Conservation (phyloP, 106 monocot genomes). For the Cymbidium sinense region DNA sequence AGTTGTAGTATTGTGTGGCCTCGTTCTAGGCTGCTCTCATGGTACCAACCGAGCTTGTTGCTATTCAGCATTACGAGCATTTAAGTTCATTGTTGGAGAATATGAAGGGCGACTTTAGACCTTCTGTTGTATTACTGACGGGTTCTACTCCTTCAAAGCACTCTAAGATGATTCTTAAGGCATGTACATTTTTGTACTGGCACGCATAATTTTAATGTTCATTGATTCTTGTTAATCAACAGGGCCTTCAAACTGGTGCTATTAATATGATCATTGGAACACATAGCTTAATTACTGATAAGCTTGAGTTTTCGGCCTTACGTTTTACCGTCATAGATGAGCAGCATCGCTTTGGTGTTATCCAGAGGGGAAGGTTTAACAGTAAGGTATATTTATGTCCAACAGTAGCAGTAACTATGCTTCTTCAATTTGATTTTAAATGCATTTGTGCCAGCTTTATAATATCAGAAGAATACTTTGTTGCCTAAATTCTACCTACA, state of each 20-base stretch:
- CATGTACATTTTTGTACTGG: slow-evolving; percentile 6
- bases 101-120: slow-evolving; percentile 42
- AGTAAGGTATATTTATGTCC: slow-evolving; percentile 56
- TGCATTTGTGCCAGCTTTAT: neutral
- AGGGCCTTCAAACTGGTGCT: slow-evolving; percentile 78
- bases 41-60: slow-evolving; percentile 95
- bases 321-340: slow-evolving; percentile 94
- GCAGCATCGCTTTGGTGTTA: slow-evolving; percentile 97
- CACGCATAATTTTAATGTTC: neutral
- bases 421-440: neutral
- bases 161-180: slow-evolving; percentile 54
- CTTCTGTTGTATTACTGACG: slow-evolving; percentile 73
- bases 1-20: neutral
- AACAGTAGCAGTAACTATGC: neutral
- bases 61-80: slow-evolving; percentile 81
- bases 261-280: slow-evolving; percentile 92
- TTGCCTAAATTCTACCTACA: neutral
- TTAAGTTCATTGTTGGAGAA: slow-evolving; percentile 60
- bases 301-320: slow-evolving; percentile 74
- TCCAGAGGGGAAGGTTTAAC: slow-evolving; percentile 91
- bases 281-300: slow-evolving; percentile 89
- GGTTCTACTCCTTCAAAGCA: slow-evolving; percentile 80
- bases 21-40: slow-evolving; percentile 85
- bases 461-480: neutral
- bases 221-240: slow-evolving; percentile 18